Percentiles rank a stretch among this genome's conserved stretches.
These are phyloP conservation scores for Euphorbia lathyris DNA, from an alignment of 345 rosid genomes.

Conservation along the genomic window DNA sequence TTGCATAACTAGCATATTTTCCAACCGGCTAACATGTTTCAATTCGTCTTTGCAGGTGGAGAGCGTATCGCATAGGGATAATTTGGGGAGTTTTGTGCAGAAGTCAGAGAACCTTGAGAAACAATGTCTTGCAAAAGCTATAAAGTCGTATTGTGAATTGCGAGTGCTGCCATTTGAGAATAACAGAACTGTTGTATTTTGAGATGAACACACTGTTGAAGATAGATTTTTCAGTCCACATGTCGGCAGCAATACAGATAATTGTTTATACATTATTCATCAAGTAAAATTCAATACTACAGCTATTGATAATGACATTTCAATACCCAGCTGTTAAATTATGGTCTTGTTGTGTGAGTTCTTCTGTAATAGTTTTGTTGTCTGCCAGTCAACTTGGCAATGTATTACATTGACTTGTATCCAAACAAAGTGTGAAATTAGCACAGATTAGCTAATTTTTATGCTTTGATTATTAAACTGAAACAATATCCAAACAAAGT, in stretches of 20 bases:
- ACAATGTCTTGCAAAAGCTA: constrained; percentile 77
- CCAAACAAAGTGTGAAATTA: too few relatives aligned
- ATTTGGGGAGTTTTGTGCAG: constrained; percentile 65
- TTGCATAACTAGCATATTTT: too few relatives aligned
- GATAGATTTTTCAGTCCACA: neutral
- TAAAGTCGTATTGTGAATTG: constrained; percentile 79
- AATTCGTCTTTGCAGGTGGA: constrained; percentile 64
- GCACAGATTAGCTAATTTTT: too few relatives aligned
- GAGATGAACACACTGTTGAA: constrained; percentile 9
- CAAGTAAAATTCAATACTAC: neutral
- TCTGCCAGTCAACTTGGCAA: too few relatives aligned
- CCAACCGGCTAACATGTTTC: too few relatives aligned
- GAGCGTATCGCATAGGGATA: constrained; percentile 90
- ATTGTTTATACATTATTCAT: neutral
- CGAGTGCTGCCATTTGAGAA: constrained; percentile 71
- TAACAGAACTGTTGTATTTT: constrained; percentile 78
- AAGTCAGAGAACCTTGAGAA: constrained; percentile 94
- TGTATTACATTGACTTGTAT: too few relatives aligned
- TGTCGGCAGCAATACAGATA: neutral
- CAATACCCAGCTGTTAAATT: too few relatives aligned
- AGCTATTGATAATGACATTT: neutral
- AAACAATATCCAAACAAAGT: too few relatives aligned
- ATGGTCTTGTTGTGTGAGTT: neutral
- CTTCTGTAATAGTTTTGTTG: neutral
- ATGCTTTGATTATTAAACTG: too few relatives aligned